These are phyloP conservation scores for Cyberlindnera maritima DNA, from an alignment of 805 yeast species.

Conservation along the genomic window DNA sequence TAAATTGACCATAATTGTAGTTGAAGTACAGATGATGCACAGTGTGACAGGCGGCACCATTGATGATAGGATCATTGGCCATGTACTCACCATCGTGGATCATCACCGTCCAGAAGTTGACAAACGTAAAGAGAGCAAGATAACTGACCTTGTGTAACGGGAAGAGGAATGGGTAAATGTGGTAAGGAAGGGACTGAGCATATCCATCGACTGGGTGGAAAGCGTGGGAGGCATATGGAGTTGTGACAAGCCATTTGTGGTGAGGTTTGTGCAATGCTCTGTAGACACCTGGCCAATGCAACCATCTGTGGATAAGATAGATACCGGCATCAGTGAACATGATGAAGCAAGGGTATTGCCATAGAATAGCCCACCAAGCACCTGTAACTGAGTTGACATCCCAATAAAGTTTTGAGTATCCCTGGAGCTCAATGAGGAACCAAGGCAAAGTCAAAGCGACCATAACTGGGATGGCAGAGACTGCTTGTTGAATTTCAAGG, in stretches of 20 bases:
- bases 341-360: conserved; percentile 75
- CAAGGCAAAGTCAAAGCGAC: conserved; percentile 85
- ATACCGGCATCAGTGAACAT: conserved; percentile 94
- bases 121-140: conserved; percentile 79
- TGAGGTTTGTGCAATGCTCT: conserved; percentile 92
- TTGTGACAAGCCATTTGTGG: conserved; percentile 98
- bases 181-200: conserved; percentile 90
- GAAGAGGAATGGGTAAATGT: conserved; percentile 84
- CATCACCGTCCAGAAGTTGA: conserved; percentile 97
- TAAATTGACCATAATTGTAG: conserved; percentile 97
- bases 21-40: conserved; percentile 95
- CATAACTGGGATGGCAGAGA: conserved; percentile 86
- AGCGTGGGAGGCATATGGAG: conserved; percentile 97
- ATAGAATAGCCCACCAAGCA: conserved; percentile 59
- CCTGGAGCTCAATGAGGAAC: conserved; percentile 80
- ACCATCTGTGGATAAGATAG: conserved; percentile 85
- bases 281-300: conserved; percentile 91
- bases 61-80: conserved; percentile 89
- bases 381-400: conserved; percentile 60
- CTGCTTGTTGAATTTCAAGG: conserved; percentile 76
- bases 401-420: conserved; percentile 78
- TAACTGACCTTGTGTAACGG: conserved; percentile 89
- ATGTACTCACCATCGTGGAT: conserved; percentile 97
- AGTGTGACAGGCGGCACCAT: conserved; percentile 98
- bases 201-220: conserved; percentile 99